Evolutionary conservation across 768 basidiomycete genomes (phyloP).

Genomic region (Tricholoma bakamatsutake): DNA sequence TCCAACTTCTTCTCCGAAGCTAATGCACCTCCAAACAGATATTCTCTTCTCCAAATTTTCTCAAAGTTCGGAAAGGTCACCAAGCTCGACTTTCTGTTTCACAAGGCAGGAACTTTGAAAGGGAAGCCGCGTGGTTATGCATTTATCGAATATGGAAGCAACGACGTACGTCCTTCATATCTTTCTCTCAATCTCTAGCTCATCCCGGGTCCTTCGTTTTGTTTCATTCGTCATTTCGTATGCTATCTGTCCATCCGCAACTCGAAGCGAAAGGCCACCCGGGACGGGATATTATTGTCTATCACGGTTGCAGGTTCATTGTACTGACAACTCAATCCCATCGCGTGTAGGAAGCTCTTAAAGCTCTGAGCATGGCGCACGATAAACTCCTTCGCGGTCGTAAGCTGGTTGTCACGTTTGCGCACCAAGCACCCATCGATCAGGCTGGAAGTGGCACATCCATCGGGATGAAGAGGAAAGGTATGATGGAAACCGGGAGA

Average conservation of each 20-base stretch:
- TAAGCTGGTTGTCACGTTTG: slow-evolving; percentile 86
- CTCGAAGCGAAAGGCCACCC: slow-evolving; percentile 12
- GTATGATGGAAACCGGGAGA: slow-evolving; percentile 50
- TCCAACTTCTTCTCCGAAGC: not conserved
- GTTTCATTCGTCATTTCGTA: slow-evolving; percentile 9
- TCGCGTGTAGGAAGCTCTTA: slow-evolving; percentile 70
- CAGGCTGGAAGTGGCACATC: slow-evolving; percentile 19
- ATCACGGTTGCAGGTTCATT: not conserved
- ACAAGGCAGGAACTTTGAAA: slow-evolving; percentile 82
- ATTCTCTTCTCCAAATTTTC: slow-evolving; percentile 84
- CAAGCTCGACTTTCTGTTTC: slow-evolving; percentile 92
- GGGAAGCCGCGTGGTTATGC: slow-evolving; percentile 96
- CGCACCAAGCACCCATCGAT: slow-evolving; percentile 72
- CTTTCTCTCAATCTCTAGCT: slow-evolving; percentile 24
- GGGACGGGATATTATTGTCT: slow-evolving; percentile 9
- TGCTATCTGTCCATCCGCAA: slow-evolving; percentile 6
- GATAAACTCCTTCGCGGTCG: slow-evolving; percentile 82
- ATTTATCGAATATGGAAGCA: slow-evolving; percentile 78
- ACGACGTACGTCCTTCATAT: slow-evolving; percentile 58
- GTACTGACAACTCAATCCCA: slow-evolving; percentile 8
- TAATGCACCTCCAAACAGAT: slow-evolving; percentile 40
- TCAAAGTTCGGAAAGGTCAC: slow-evolving; percentile 89
- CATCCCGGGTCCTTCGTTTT: slow-evolving; percentile 40
- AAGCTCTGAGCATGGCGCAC: slow-evolving; percentile 67
- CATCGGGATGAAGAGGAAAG: slow-evolving; percentile 28